Conservation (phyloP, 176 grass and related monocot species). For the Calamus simplicifolius region DNA sequence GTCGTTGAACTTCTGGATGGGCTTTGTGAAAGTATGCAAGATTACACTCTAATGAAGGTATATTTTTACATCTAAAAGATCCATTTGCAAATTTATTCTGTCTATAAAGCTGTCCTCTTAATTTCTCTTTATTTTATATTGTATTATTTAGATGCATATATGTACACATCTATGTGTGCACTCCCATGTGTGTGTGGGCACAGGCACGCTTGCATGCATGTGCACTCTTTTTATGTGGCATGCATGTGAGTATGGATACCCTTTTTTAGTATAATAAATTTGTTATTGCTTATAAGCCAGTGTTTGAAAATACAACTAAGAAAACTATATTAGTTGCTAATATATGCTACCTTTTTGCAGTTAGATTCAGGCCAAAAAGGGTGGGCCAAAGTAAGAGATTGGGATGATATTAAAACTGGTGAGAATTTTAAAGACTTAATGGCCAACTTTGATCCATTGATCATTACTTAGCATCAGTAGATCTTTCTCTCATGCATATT, state of each 20-base stretch:
- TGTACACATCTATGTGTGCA: too few species aligned
- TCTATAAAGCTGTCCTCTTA: too few species aligned
- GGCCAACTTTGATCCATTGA: too few species aligned
- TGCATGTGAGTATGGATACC: not conserved
- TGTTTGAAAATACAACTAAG: not conserved
- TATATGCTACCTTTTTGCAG: slow-evolving; percentile 26
- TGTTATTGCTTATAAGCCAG: not conserved
- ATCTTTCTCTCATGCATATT: too few species aligned
- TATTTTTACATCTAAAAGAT: not conserved
- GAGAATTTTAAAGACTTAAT: not conserved
- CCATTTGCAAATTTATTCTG: not conserved
- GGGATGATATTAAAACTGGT: slow-evolving; percentile 67
- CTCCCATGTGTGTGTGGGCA: too few species aligned
- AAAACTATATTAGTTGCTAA: slow-evolving; percentile 10
- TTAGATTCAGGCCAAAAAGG: slow-evolving; percentile 55
- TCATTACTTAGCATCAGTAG: too few species aligned
- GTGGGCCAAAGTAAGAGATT: slow-evolving; percentile 77
- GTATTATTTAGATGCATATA: too few species aligned
- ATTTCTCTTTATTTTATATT: too few species aligned
- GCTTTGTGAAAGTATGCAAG: slow-evolving; percentile 96
- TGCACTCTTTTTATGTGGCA: too few species aligned
- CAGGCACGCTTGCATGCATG: too few species aligned
- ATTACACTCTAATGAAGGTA: slow-evolving; percentile 84
- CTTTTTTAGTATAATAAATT: too few species aligned
- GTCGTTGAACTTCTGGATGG: slow-evolving; percentile 88